These are phyloP conservation scores for Taxillus chinensis DNA, from an alignment of 164 flowering plant genomes.

Conservation along the genomic window DNA sequence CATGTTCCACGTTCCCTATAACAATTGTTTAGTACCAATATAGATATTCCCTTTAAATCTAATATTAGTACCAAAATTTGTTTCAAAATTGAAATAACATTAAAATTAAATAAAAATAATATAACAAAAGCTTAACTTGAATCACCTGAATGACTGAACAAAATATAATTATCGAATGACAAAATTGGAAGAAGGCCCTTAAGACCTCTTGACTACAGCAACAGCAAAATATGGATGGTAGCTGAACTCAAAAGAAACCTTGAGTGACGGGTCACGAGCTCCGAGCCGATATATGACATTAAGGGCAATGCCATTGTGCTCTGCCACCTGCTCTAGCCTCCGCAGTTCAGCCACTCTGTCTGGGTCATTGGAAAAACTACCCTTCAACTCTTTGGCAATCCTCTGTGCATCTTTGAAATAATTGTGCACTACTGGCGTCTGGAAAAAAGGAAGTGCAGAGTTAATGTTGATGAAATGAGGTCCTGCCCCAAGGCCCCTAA, in stretches of 20 bases:
- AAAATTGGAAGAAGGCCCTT: conserved; percentile 11
- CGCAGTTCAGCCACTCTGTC: conserved; percentile 70
- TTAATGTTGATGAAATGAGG: too few species aligned
- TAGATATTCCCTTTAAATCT: too few species aligned
- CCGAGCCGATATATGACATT: conserved; percentile 61
- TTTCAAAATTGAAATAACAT: too few species aligned
- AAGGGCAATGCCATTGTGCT: conserved; percentile 73
- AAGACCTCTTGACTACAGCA: conserved; percentile 80
- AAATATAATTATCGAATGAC: not conserved
- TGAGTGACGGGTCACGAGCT: conserved; percentile 57
- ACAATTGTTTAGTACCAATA: too few species aligned
- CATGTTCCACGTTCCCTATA: too few species aligned
- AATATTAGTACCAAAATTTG: too few species aligned
- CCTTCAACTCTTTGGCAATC: conserved; percentile 71
- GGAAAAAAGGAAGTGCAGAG: conserved; percentile 1
- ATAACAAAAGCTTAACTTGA: too few species aligned
- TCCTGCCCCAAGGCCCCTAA: too few species aligned
- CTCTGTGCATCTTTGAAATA: conserved; percentile 79
- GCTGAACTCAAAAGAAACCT: conserved; percentile 68
- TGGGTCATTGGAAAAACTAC: conserved; percentile 57
- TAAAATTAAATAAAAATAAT: too few species aligned
- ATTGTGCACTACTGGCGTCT: conserved; percentile 58
- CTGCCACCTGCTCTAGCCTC: conserved; percentile 80
- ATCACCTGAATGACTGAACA: too few species aligned
- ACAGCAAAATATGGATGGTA: conserved; percentile 79